These are phyloP conservation scores for Cercophora samala DNA, from an alignment of 495 filamentous ascomycete species.

Conservation along the genomic window DNA sequence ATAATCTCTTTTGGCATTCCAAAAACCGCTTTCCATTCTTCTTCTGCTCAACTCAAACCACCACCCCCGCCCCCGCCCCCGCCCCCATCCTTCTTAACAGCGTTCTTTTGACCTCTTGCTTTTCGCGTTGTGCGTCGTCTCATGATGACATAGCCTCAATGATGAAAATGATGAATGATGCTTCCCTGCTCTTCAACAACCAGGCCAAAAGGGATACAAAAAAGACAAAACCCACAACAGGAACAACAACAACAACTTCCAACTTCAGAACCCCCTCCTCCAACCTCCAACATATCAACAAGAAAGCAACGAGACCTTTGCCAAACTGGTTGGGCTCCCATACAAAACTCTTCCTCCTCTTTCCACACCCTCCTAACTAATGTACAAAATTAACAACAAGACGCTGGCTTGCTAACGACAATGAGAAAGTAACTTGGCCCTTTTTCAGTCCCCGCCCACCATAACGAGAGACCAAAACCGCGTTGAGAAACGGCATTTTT, in stretches of 20 bases:
- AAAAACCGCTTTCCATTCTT: not conserved
- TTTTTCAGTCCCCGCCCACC: not conserved
- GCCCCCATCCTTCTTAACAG: too few relatives aligned
- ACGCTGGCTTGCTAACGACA: not conserved
- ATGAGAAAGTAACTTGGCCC: not conserved
- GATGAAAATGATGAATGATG: not conserved
- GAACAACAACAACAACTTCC: too few relatives aligned
- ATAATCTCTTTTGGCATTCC: not conserved
- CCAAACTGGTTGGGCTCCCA: not conserved
- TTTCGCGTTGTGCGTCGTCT: not conserved
- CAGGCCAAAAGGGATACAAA: not conserved
- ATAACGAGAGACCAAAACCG: too few relatives aligned
- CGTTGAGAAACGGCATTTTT: not conserved
- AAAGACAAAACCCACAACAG: not conserved
- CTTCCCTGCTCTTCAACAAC: not conserved
- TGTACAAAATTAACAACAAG: not conserved
- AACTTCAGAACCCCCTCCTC: too few relatives aligned
- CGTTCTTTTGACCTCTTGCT: too few relatives aligned
- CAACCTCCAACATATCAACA: not conserved
- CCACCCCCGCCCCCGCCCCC: too few relatives aligned
- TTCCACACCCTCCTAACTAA: not conserved
- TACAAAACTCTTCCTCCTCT: not conserved
- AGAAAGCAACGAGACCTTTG: not conserved
- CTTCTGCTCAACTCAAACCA: not conserved
- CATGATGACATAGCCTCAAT: not conserved